These are phyloP conservation scores for Ophiostoma sp. DNA, from an alignment of 2,329 filamentous ascomycete genomes.

Conservation along the genomic window DNA sequence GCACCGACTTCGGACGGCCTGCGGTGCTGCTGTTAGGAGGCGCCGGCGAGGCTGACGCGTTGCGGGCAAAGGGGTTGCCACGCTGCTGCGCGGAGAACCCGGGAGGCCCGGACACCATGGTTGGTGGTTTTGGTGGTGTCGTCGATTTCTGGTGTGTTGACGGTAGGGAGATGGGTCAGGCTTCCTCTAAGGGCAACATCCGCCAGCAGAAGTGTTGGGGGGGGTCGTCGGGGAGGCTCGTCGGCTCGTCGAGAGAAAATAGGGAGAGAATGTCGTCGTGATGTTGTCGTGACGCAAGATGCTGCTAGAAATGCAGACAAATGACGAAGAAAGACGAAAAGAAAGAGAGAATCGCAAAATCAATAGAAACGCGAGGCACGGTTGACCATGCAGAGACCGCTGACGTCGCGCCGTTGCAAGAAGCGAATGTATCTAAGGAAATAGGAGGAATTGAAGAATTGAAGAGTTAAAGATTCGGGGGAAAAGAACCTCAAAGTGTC, in stretches of 20 bases:
- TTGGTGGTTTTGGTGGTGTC: not conserved
- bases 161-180: not conserved
- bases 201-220: conserved; percentile 19
- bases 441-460: conserved; percentile 13
- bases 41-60: conserved; percentile 64
- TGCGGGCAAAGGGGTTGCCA: conserved; percentile 76
- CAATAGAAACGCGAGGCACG: not conserved
- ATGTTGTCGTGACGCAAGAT: conserved; percentile 10
- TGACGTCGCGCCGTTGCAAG: conserved; percentile 19
- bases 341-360: not conserved
- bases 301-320: not conserved
- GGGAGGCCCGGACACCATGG: conserved; percentile 24
- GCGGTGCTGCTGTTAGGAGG: conserved; percentile 42
- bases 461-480: not conserved
- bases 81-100: conserved; percentile 44
- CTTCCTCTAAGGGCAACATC: conserved; percentile 21
- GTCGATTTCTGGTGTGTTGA: not conserved
- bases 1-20: conserved; percentile 71
- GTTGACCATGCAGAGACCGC: not conserved
- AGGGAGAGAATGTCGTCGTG: not conserved
- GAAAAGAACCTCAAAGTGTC: conserved; percentile 19
- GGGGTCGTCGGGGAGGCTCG: not conserved
- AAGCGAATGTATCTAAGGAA: conserved; percentile 17
- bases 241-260: not conserved
- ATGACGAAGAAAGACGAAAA: not conserved